These are phyloP conservation scores for Scenedesmus sp. DNA, from an alignment of 163 green algal genomes.

Conservation along the genomic window DNA sequence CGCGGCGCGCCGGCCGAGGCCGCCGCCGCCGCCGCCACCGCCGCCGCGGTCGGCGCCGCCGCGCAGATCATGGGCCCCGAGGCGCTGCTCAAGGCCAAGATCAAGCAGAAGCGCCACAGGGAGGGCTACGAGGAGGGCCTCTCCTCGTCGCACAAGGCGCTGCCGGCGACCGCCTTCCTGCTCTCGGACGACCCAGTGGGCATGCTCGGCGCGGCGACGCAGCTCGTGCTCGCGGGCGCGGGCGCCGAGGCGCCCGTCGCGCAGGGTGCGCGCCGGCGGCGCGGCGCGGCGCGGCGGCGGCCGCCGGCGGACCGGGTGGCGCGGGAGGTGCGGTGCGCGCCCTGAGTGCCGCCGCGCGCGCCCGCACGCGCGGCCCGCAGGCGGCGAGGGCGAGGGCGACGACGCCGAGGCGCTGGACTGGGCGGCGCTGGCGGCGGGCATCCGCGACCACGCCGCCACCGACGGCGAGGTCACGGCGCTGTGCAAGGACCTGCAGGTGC, in stretches of 20 bases:
- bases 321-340: too few species aligned
- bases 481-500: slow-evolving; percentile 87
- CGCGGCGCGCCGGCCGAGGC: too few species aligned
- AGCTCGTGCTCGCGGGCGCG: slow-evolving; percentile 52
- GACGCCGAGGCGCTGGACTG: slow-evolving; percentile 49
- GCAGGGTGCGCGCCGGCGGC: not conserved
- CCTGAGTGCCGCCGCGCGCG: not conserved
- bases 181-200: slow-evolving; percentile 72
- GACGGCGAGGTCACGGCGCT: slow-evolving; percentile 80
- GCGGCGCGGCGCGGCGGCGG: too few species aligned
- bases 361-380: not conserved
- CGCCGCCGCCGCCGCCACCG: not conserved
- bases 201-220: slow-evolving; percentile 72
- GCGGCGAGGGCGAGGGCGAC: slow-evolving; percentile 33
- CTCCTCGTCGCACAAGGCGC: slow-evolving; percentile 70
- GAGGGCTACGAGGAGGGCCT: slow-evolving; percentile 95
- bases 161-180: slow-evolving; percentile 77
- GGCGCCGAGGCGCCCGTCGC: slow-evolving; percentile 18
- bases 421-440: slow-evolving; percentile 33
- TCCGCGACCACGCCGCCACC: slow-evolving; percentile 74
- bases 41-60: too few species aligned
- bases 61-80: slow-evolving; percentile 79
- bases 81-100: slow-evolving; percentile 82
- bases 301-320: too few species aligned
- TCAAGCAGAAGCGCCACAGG: slow-evolving; percentile 89